Conservation (phyloP, 352 stramenopile genomes). For the Albugo candida region DNA sequence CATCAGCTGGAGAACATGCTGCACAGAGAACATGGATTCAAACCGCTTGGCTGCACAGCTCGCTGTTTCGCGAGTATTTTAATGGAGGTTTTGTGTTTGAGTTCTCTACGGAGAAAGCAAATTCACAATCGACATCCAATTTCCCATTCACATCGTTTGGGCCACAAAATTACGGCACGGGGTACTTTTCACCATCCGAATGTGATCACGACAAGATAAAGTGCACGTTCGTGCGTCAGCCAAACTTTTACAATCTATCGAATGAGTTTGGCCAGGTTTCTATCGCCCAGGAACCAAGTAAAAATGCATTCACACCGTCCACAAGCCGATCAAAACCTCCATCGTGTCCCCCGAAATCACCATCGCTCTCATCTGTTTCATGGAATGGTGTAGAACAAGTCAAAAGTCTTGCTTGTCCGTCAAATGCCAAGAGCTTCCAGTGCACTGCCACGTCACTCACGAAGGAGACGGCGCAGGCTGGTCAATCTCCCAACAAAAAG, state of each 20-base stretch:
- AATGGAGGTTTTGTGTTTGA: constrained; percentile 52
- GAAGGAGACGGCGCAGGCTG: no score
- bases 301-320: no score
- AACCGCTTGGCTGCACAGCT: constrained; percentile 30
- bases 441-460: no score
- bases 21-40: constrained; percentile 63
- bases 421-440: no score
- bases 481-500: no score
- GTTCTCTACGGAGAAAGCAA: constrained; percentile 62
- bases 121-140: constrained; percentile 25
- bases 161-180: constrained; percentile 55
- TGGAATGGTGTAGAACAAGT: no score
- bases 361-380: no score
- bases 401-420: no score
- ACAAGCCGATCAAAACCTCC: no score
- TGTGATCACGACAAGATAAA: constrained; percentile 26
- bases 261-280: constrained; percentile 7
- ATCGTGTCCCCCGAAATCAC: no score
- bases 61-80: constrained; percentile 31
- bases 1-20: constrained; percentile 4
- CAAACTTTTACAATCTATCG: constrained; percentile 41
- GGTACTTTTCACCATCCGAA: constrained; percentile 40
- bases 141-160: constrained; percentile 52
- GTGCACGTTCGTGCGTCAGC: constrained; percentile 37
- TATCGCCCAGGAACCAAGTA: no score